Evolutionary conservation across 345 rosid genomes (phyloP), one percentile per base, ranked within the genome.

Genomic region (Euclidium syriacum): DNA sequence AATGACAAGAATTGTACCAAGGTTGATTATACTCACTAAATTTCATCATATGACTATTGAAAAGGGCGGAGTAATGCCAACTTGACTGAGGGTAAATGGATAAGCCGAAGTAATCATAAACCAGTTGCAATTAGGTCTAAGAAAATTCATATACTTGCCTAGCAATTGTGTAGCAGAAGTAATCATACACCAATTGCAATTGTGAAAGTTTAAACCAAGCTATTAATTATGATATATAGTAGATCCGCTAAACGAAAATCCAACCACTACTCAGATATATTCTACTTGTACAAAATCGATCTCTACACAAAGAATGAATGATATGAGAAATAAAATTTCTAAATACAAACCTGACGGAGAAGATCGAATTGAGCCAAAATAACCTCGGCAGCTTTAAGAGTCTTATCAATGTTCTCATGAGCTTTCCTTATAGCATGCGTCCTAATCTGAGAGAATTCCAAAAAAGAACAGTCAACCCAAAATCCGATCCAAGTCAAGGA

Each of bases 351-450:
- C 99, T 94, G 91, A 47, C 79, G 86, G 43, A 78, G 86, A 23
- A 82, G 75, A 72, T 94, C 96, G 47, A 94, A 94, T 52, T 87
- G 97, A 23, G 80, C 67, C 80, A 90, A 64, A 64, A 90, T 62
- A 74, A 81, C 81, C 75, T 94, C 96, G 10, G 99, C 97, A 57
- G 95, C 59, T 69, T 94, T 94, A 55, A 90, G 77, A 71, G 99
- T 84, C 78, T 64, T 83, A 76, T 94, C 99, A 27, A 94, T 94
- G 71, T 94, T 94, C 86, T 90, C 99, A 41, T 90, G 95, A 75
- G 96, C 99, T 79, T 87, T 90, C 73, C 97, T 80, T 71, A 94
- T 87, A 12, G 99, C 78, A 72, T 90, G 92, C 22, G 99, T 94
- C 59, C 97, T 83, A 65, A 90, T 81, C 99, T 94, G 83, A 64